These are phyloP conservation scores for Aphanocladium album DNA, from an alignment of 2,329 filamentous ascomycete species.

Conservation along the genomic window DNA sequence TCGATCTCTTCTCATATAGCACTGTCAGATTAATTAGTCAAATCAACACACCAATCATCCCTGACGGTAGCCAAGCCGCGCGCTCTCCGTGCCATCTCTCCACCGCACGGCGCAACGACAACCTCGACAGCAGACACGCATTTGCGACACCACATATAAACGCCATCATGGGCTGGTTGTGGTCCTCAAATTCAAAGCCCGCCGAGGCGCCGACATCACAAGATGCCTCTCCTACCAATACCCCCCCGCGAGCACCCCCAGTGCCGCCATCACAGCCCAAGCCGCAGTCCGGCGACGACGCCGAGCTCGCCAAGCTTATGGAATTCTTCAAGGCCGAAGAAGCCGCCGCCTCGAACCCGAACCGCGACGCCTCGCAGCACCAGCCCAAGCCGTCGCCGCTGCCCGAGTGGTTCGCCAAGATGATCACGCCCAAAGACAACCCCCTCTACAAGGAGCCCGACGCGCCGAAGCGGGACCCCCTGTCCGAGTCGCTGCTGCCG, in stretches of 20 bases:
- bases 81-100: neutral
- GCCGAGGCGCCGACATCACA: slow-evolving; percentile 18
- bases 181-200: slow-evolving; percentile 37
- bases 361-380: slow-evolving; percentile 22
- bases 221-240: slow-evolving; percentile 19
- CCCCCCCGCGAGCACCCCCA: slow-evolving; percentile 15
- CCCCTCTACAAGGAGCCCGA: slow-evolving; percentile 13
- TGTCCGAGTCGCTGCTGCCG: slow-evolving; percentile 68
- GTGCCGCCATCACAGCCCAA: slow-evolving; percentile 23
- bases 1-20: neutral
- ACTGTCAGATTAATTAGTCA: neutral
- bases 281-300: slow-evolving; percentile 30
- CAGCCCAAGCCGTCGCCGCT: slow-evolving; percentile 8
- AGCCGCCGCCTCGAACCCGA: slow-evolving; percentile 18
- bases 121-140: neutral
- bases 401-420: slow-evolving; percentile 8
- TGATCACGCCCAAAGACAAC: slow-evolving; percentile 8
- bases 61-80: neutral
- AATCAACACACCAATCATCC: neutral
- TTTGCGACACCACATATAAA: neutral
- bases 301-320: slow-evolving; percentile 51
- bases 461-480: slow-evolving; percentile 33
- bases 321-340: slow-evolving; percentile 37
- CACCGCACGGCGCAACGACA: neutral
- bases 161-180: slow-evolving; percentile 57